Conservation (phyloP, 2,329 filamentous ascomycete genomes). For the Phialophora tarda region DNA sequence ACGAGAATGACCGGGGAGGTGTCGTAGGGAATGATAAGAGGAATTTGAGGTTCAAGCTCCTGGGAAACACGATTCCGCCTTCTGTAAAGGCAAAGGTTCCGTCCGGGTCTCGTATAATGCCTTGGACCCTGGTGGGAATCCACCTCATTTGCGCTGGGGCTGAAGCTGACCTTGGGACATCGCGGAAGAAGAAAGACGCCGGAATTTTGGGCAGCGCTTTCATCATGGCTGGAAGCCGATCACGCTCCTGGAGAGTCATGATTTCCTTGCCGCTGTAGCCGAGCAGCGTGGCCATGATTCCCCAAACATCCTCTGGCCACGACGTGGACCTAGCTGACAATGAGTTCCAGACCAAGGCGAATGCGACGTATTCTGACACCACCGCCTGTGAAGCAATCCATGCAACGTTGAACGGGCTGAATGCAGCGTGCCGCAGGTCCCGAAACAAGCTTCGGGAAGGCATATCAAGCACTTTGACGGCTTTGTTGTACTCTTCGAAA, state of each 20-base stretch:
- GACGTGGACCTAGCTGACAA: slow-evolving; percentile 4
- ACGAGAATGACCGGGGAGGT: background rate
- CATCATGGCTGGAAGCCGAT: background rate
- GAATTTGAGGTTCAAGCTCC: background rate
- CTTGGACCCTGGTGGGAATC: background rate
- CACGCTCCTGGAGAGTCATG: background rate
- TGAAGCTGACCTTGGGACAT: background rate
- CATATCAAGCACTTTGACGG: background rate
- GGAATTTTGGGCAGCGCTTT: background rate
- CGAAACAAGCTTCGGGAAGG: background rate
- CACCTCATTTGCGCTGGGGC: background rate
- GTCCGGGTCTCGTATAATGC: background rate
- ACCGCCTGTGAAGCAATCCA: slow-evolving; percentile 6
- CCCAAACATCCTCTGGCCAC: slow-evolving; percentile 3
- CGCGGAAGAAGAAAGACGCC: background rate
- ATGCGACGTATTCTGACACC: slow-evolving; percentile 10
- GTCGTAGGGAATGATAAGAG: background rate
- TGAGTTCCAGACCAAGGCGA: slow-evolving; percentile 4
- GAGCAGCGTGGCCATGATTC: slow-evolving; percentile 5
- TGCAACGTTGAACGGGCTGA: background rate
- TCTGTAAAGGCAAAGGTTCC: background rate
- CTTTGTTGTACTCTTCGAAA: background rate
- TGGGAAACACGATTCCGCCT: background rate
- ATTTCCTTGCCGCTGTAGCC: slow-evolving; percentile 3
- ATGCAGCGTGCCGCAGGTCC: background rate